A percentile compares a stretch with the other conserved stretches of the same genome.
Evolutionary conservation across 305 asterid species (phyloP).

Genomic region (Rubia balearica): DNA sequence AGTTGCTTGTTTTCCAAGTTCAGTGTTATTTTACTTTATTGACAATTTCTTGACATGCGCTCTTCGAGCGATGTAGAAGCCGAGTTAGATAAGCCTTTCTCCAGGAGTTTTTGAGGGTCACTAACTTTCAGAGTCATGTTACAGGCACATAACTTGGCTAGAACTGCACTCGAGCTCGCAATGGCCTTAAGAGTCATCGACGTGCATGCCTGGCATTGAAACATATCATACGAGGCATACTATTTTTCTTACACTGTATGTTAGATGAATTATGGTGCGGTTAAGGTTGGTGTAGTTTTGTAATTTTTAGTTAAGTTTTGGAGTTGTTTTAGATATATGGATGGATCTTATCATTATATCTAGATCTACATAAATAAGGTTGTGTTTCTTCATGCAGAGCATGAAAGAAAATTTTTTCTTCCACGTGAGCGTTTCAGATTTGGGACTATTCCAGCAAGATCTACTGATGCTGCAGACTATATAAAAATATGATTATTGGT

Average conservation of each 20-base stretch:
- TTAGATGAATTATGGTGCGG: too few species aligned
- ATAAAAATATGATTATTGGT: slow-evolving; percentile 12
- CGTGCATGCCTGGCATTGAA: slow-evolving; percentile 66
- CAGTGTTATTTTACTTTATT: slow-evolving; percentile 1
- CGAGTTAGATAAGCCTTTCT: slow-evolving; percentile 34
- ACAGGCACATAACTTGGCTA: slow-evolving; percentile 37
- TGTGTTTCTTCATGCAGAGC: too few species aligned
- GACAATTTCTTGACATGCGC: slow-evolving; percentile 26
- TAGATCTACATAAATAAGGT: too few species aligned
- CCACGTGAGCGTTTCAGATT: too few species aligned
- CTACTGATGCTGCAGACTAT: not conserved
- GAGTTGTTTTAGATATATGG: too few species aligned
- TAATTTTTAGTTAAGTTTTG: too few species aligned
- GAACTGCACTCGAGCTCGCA: slow-evolving; percentile 48
- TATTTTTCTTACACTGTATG: too few species aligned
- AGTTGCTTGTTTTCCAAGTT: too few species aligned
- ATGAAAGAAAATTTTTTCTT: too few species aligned
- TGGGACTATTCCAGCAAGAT: too few species aligned
- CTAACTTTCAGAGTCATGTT: slow-evolving; percentile 23
- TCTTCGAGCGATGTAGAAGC: slow-evolving; percentile 24
- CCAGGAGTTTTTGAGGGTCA: slow-evolving; percentile 41
- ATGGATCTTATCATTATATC: too few species aligned
- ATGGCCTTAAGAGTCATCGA: slow-evolving; percentile 78
- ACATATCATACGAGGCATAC: slow-evolving; percentile 52
- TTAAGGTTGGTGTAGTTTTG: too few species aligned